Evolutionary conservation across 2,329 filamentous ascomycete genomes (phyloP).

Genomic region (Bimuria novae-zelandiae): DNA sequence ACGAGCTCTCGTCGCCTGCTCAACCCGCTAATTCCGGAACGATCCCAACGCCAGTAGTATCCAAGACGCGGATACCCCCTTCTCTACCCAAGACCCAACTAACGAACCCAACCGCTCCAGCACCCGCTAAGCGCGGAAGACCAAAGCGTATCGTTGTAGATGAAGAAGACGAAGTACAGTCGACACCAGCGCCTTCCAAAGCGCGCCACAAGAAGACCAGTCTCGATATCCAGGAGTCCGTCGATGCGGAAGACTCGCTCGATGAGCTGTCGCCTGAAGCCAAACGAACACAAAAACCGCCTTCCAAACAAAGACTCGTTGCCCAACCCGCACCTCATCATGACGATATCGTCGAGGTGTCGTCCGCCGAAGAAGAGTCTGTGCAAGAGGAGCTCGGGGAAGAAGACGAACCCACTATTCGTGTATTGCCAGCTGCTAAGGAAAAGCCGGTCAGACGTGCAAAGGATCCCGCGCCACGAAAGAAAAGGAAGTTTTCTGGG

Average conservation of each 20-base stretch:
- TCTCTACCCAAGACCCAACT: not conserved
- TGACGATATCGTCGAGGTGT: conserved; percentile 16
- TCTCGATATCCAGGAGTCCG: conserved; percentile 6
- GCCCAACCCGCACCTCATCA: not conserved
- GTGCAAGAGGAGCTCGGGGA: conserved; percentile 21
- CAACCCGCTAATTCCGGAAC: conserved; percentile 1
- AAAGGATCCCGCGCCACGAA: conserved; percentile 30
- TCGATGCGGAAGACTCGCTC: conserved; percentile 13
- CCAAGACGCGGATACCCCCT: not conserved
- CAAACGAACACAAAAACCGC: conserved; percentile 8
- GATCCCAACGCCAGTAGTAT: not conserved
- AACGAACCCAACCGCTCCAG: not conserved
- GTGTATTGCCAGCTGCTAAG: conserved; percentile 15
- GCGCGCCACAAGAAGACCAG: conserved; percentile 12
- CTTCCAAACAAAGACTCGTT: not conserved
- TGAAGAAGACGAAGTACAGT: conserved; percentile 9
- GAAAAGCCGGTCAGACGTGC: conserved; percentile 15
- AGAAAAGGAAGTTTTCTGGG: conserved; percentile 35
- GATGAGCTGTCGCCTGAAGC: conserved; percentile 30
- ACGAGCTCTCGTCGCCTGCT: conserved; percentile 25
- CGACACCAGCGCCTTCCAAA: conserved; percentile 21
- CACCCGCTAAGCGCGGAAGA: conserved; percentile 18
- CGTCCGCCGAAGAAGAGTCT: conserved; percentile 27
- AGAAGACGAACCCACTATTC: conserved; percentile 18
- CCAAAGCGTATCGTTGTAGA: conserved; percentile 13